Percentiles rank a stretch among this genome's conserved stretches.
phyloP scores from a whole-genome alignment of 345 rosid genomes.

The Carallia brachiata region DNA sequence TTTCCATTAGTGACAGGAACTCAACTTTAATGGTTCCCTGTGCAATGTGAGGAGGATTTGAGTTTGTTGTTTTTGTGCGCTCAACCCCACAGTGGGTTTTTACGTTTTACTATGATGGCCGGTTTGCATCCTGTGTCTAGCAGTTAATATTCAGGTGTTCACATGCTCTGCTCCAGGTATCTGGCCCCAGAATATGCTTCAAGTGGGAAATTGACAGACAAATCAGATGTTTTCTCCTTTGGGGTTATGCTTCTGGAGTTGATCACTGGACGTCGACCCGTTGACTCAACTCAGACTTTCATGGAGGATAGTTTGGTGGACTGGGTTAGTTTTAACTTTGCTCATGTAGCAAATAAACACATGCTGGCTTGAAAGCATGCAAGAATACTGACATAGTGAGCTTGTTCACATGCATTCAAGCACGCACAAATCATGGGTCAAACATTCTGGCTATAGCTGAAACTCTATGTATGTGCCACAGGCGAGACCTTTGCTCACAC shows the following conservation, averaged over 20 bases:
- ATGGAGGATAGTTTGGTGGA: slow-evolving; percentile 91
- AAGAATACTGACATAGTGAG: not conserved
- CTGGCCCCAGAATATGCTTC: slow-evolving; percentile 98
- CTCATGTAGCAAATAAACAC: not conserved
- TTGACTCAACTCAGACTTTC: slow-evolving; percentile 51
- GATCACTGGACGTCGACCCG: slow-evolving; percentile 79
- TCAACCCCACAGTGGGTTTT: too few relatives aligned
- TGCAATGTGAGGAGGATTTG: too few relatives aligned
- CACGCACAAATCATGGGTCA: not conserved
- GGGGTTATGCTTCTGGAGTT: slow-evolving; percentile 92
- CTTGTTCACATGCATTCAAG: not conserved
- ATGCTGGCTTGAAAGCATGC: not conserved
- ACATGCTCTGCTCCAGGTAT: slow-evolving; percentile 42
- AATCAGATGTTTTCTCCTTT: slow-evolving; percentile 86
- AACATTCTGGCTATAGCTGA: not conserved
- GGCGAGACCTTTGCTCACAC: slow-evolving; percentile 76
- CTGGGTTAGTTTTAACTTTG: slow-evolving; percentile 56
- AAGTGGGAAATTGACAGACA: slow-evolving; percentile 81
- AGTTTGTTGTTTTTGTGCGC: too few relatives aligned
- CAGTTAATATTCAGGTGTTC: not conserved
- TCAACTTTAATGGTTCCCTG: too few relatives aligned
- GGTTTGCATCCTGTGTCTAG: not conserved
- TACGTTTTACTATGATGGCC: too few relatives aligned
- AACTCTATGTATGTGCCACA: slow-evolving; percentile 24
- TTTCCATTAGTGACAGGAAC: too few relatives aligned